These are phyloP conservation scores for Apium graveolens DNA, from an alignment of 129 eudicot genomes.

Conservation along the genomic window DNA sequence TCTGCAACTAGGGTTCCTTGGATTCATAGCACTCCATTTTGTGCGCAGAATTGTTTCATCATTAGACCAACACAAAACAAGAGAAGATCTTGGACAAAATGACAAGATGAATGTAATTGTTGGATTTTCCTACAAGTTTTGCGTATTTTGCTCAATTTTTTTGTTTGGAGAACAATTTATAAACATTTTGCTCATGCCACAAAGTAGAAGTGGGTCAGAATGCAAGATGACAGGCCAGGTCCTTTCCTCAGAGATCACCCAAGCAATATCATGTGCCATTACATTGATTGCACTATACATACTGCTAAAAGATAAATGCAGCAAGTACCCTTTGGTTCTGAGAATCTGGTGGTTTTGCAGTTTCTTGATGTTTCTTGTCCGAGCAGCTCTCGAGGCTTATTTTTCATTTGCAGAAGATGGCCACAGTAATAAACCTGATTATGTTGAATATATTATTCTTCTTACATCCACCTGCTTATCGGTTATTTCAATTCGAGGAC, in stretches of 20 bases:
- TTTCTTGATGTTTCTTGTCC: slow-evolving; percentile 47
- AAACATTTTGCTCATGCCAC: slow-evolving; percentile 25
- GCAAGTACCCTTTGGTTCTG: slow-evolving; percentile 52
- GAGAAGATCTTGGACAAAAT: slow-evolving; percentile 29
- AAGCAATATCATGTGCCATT: slow-evolving; percentile 54
- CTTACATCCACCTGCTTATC: slow-evolving; percentile 44
- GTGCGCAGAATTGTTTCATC: slow-evolving; percentile 25
- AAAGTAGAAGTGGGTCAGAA: slow-evolving; percentile 24
- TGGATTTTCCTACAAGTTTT: slow-evolving; percentile 43
- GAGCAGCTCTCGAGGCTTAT: slow-evolving; percentile 39
- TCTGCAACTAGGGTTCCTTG: slow-evolving; percentile 63
- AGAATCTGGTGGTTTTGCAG: slow-evolving; percentile 81
- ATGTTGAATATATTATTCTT: slow-evolving; percentile 35
- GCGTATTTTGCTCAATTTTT: slow-evolving; percentile 43
- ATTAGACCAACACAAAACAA: slow-evolving; percentile 25
- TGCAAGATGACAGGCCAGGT: slow-evolving; percentile 33
- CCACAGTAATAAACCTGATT: slow-evolving; percentile 28
- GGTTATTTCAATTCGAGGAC: slow-evolving; percentile 48
- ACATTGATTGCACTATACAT: slow-evolving; percentile 34
- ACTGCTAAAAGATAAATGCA: slow-evolving; percentile 22
- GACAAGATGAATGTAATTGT: slow-evolving; percentile 23
- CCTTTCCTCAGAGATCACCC: slow-evolving; percentile 52
- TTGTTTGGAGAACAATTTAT: slow-evolving; percentile 46
- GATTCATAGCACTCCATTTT: slow-evolving; percentile 35
- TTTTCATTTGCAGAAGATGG: slow-evolving; percentile 27